Evolutionary conservation across 768 basidiomycete genomes (phyloP), one percentile per base, ranked within the genome.

Genomic region (Mycena metata): DNA sequence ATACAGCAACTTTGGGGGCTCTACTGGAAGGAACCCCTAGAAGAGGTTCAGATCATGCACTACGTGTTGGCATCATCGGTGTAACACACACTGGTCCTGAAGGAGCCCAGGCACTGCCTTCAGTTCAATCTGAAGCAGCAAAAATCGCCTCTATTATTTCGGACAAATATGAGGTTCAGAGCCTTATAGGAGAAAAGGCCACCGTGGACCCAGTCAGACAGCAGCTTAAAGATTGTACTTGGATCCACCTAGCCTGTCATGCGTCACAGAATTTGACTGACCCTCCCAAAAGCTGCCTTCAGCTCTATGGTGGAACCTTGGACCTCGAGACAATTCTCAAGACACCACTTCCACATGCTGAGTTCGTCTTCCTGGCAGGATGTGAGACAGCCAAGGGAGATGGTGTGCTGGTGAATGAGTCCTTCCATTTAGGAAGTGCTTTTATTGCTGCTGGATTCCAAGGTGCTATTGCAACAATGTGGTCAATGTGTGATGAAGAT

Each of bases 191-290:
- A 24, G 50, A 51, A 51, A 13, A 24, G 26, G 26, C 50, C 23
- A 51, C 50, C n/a, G 50, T 51, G 12, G 50, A 51, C n/a, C 13
- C 50, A 24, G 50, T 51, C 26, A 51, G 30, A 30, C 21, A 23
- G 23, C 21, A 24, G 26, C 50, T 51, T 10, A 23, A 24, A 26
- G 26, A 51, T 30, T 51, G 50, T 30, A 9, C 50, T 51, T 51
- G 50, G 50, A 51, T 51, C 26, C 50, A 51, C 26, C 50, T 51
- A 51, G 50, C 50, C 26, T 51, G 50, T 51, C 50, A 51, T 51
- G 50, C 12, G 30, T 10, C 12, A n/a, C 50, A 51, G n/a, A 51
- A 51, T 24, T 15, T 24, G 9, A 51, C 30, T 5, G 23, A 51
- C 9, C 50, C 50, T 24, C 21, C 50, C 21, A 51, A 51, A 51